These are phyloP conservation scores for Microsporum audouinii DNA, from an alignment of 2,329 filamentous ascomycete genomes.

Conservation along the genomic window DNA sequence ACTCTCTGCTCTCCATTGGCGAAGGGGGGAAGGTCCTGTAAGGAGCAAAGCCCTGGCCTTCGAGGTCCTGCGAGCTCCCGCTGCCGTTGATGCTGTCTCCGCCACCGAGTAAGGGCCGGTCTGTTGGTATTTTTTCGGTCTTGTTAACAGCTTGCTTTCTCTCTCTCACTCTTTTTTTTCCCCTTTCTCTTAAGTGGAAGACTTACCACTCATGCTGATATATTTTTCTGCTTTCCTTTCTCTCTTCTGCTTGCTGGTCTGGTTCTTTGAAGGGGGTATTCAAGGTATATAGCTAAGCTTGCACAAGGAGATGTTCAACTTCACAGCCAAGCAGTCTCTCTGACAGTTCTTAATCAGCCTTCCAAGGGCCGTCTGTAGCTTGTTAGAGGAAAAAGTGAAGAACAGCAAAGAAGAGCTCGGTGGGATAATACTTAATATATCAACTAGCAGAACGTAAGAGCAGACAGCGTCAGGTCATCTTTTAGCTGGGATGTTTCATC, in stretches of 20 bases:
- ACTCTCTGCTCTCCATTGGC: neutral
- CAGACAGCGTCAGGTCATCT: neutral
- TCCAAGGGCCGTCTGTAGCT: too few relatives aligned
- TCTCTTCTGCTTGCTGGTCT: neutral
- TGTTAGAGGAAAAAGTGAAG: too few relatives aligned
- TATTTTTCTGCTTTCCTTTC: too few relatives aligned
- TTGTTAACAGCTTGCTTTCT: neutral
- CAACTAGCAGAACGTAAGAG: neutral
- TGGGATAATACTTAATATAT: too few relatives aligned
- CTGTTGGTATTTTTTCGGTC: neutral
- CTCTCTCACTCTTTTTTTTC: too few relatives aligned
- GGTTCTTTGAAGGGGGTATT: neutral
- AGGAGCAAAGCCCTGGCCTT: neutral
- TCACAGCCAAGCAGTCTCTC: neutral
- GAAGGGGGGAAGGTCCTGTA: slow-evolving; percentile 3
- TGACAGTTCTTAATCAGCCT: neutral
- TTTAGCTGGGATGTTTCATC: neutral
- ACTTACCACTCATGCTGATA: neutral
- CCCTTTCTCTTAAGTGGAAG: neutral
- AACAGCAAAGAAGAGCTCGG: too few relatives aligned
- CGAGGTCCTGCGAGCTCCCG: neutral
- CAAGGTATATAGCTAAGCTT: neutral
- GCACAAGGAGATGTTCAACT: neutral
- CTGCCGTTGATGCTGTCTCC: neutral
- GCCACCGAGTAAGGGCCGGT: neutral